Percentiles rank a stretch among this genome's conserved stretches.
phyloP scores from a whole-genome alignment of 176 grass and related monocot genomes.

The Panicum miliaceum region DNA sequence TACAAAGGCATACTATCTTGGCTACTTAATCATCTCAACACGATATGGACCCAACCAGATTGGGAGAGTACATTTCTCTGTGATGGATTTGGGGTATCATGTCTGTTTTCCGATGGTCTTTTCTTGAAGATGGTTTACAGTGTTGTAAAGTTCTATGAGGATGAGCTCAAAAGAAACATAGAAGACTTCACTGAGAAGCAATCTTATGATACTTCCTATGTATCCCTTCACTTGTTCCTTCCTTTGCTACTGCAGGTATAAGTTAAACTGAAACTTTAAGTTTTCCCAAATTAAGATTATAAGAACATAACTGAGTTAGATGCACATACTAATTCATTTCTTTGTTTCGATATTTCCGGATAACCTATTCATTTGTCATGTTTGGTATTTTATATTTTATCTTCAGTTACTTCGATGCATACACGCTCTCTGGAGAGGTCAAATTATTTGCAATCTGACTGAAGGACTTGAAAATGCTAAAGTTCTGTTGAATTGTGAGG shows the following conservation, averaged over 20 bases:
- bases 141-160: conserved; percentile 63
- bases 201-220: neutral
- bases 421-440: conserved; percentile 59
- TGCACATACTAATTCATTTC: neutral
- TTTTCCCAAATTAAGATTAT: neutral
- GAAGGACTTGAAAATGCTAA: conserved; percentile 55
- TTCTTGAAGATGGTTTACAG: conserved; percentile 66
- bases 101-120: conserved; percentile 43
- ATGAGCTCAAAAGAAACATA: conserved; percentile 59
- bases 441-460: conserved; percentile 45
- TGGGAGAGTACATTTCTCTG: conserved; percentile 41
- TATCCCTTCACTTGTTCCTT: conserved; percentile 55
- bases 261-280: neutral
- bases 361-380: neutral
- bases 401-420: conserved; percentile 56
- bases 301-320: neutral
- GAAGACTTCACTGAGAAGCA: neutral
- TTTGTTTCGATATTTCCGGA: no score
- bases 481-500: conserved; percentile 43
- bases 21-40: conserved; percentile 47
- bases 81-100: conserved; percentile 30
- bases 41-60: conserved; percentile 55
- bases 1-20: neutral
- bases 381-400: neutral
- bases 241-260: conserved; percentile 61